Base-by-base conservation (phyloP, 139 green algal species). In the Tetratostichococcus sp. region DNA sequence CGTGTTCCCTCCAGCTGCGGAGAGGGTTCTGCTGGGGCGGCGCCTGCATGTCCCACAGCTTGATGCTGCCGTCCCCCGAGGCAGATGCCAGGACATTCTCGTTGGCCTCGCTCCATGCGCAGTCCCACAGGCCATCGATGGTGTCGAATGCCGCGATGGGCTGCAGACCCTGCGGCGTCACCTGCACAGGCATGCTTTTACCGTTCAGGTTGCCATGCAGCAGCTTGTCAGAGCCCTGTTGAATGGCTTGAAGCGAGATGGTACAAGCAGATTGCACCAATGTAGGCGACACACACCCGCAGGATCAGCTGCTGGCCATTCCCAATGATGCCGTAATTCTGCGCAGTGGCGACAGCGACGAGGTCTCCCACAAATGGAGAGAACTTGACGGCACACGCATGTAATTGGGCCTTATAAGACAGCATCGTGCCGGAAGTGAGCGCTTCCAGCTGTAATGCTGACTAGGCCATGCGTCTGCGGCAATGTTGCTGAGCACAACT, bases 261-360 rank as follows among this genome's bases (percentile, higher is more conserved):
- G n/a, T n/a, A n/a, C n/a, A n/a, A n/a, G n/a, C n/a, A n/a, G n/a
- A n/a, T n/a, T n/a, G n/a, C n/a, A n/a, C n/a, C n/a, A n/a, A n/a
- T n/a, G 39, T 11, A 21, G 39, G 39, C 26, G 35, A 43, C 22
- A 65, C 22, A 66, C 66, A 96, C 92, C 83, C 97, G 84, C 28
- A 98, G 87, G 0, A 99, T 86, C 77, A 97, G 85, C 82, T 96
- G 91, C 28, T 86, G 75, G 11, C 95, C 95, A 79, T 98, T 98
- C 42, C 95, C 95, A 57, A 99, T 93, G 67, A 99, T 99, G 21
- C 95, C 95, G 83, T 98, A 99, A 84, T 99, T 98, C 70, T 99
- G 95, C 0, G 93, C 84, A 4, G 92, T 97, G 28, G 90, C 87
- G 4, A 99, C 93, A 2, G 95, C 95, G 21, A 99, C 76, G 32